phyloP scores from a whole-genome alignment of 495 filamentous ascomycete genomes.

The Trichoderma parareesei region DNA sequence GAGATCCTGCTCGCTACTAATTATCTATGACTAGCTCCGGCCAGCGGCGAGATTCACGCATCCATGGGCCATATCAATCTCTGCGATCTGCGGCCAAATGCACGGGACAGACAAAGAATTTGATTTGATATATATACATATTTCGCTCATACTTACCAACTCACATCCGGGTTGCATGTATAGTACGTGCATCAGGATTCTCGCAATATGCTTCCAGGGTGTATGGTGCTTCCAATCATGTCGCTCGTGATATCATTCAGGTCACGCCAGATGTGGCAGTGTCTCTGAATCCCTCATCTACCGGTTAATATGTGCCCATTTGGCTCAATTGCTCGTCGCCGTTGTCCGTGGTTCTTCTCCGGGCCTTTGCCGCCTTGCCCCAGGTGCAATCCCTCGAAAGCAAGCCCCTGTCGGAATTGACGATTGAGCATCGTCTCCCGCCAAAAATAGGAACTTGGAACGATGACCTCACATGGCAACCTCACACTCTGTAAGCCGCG shows the following conservation, averaged over 20 bases:
- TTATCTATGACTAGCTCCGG: neutral
- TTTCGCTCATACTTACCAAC: constrained; percentile 1
- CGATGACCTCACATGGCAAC: neutral
- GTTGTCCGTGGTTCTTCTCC: neutral
- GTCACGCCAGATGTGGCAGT: constrained; percentile 7
- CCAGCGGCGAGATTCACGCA: constrained; percentile 5
- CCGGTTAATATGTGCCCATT: constrained; percentile 7
- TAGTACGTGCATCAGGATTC: constrained; percentile 6
- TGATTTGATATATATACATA: neutral
- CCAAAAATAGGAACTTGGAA: constrained; percentile 1
- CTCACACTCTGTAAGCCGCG: neutral
- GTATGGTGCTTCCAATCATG: constrained; percentile 4
- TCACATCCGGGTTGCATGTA: neutral
- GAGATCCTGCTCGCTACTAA: neutral
- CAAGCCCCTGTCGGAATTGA: neutral
- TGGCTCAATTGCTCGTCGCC: neutral
- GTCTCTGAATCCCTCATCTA: constrained; percentile 5
- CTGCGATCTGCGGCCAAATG: constrained; percentile 6
- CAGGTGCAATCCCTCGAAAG: neutral
- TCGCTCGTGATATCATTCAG: constrained; percentile 5
- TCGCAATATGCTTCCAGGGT: no score
- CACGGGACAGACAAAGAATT: neutral
- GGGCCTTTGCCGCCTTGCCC: neutral
- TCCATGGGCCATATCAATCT: neutral
- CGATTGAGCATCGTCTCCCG: neutral